Evolutionary conservation across 495 filamentous ascomycete species (phyloP).

Genomic region (Usnea hakonensis): DNA sequence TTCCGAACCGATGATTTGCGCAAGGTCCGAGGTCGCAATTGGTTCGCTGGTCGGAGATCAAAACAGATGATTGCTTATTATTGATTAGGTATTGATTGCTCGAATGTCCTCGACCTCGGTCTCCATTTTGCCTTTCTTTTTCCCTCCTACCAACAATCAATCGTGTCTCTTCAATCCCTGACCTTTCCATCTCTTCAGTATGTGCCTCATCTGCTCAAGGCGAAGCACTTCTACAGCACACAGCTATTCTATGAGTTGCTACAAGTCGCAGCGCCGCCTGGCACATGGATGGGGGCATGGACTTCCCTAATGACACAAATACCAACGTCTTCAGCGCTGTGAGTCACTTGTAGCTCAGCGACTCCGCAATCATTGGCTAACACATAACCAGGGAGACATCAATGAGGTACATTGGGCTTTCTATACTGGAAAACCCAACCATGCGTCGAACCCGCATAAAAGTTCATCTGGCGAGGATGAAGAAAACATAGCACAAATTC

Average conservation of each 20-base stretch:
- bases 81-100: too few relatives aligned
- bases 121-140: too few relatives aligned
- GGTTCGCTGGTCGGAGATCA: too few relatives aligned
- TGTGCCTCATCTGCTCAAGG: constrained; percentile 7
- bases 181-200: constrained; percentile 12
- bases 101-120: not conserved
- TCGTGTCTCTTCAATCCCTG: not conserved
- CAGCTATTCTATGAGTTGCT: constrained; percentile 14
- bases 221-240: constrained; percentile 6
- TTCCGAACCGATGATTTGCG: constrained; percentile 2
- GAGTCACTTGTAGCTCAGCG: not conserved
- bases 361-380: not conserved
- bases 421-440: not conserved
- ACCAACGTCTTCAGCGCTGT: constrained; percentile 28
- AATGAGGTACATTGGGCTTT: constrained; percentile 13
- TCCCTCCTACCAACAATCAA: not conserved
- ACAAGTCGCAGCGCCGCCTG: constrained; percentile 11
- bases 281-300: constrained; percentile 18
- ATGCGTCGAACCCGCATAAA: not conserved
- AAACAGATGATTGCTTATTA: too few relatives aligned
- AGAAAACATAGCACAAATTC: not conserved
- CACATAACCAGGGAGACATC: constrained; percentile 11
- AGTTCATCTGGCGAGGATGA: not conserved
- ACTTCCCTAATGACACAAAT: constrained; percentile 20
- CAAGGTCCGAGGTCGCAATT: too few relatives aligned